Evolutionary conservation across 2,329 filamentous ascomycete species (phyloP), one percentile per base, ranked within the genome.

Genomic region (Cladosporium velox): DNA sequence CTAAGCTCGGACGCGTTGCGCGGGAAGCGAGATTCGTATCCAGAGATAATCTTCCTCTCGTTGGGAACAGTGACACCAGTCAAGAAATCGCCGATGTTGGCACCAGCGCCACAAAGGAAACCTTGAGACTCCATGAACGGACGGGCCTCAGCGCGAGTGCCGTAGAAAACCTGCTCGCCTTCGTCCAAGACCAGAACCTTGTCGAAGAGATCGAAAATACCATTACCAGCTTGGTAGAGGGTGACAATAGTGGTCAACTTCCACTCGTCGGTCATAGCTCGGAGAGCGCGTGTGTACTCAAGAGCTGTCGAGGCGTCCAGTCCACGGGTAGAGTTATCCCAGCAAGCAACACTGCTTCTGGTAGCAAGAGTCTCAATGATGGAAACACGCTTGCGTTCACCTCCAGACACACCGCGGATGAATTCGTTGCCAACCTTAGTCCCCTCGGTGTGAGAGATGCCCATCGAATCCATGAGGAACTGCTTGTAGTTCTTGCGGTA

Each of bases 401-500:
- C 82, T 54, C 81, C 82, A 54, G 77, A 80, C 0, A 96, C 85
- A 76, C 92, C 93, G 60, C 91, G 88, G 24, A 95, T 85, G 69
- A 94, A 92, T 1, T 87, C 86, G 69, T 94, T 90, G 10, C 93
- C 93, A 26, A 97, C 92, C 34, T 93, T 87, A 0, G 93, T 97
- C 75, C 92, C 86, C 52, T 87, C 85, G 0, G 92, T 96, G 77
- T 96, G 92, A 76, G 93, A 90, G 65, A 96, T 96, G 75, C 93
- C 78, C 80, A 88, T 83, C 0, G 85, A 84, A 64, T 83, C 76
- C 1, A 90, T 79, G 1, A 90, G 72, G 66, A 89, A 88, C 15
- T 86, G 79, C 32, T 82, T 82, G 1, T 77, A 80, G 60, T 83
- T 78, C 1, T 75, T 68, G 5, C 82, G 83, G 51, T 81, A 81